Conservation (phyloP, 129 eudicot species). For the Logfia minima region DNA sequence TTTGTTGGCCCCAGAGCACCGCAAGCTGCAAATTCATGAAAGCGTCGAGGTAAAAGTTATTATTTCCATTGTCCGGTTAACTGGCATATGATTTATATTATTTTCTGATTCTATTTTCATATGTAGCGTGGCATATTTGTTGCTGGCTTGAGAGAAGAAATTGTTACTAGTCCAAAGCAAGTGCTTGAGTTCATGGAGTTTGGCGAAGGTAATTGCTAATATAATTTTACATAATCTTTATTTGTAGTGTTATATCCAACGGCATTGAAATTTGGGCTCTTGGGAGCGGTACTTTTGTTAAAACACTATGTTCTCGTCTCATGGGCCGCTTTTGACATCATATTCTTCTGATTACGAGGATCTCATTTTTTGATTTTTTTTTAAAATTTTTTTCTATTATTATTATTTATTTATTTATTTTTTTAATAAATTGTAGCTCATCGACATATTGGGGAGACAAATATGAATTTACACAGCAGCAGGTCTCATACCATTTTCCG, state of each 20-base stretch:
- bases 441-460: slow-evolving; percentile 98
- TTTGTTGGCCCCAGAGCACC: slow-evolving; percentile 85
- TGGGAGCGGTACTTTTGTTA: neutral
- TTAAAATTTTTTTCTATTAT: too few species aligned
- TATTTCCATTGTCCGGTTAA: neutral
- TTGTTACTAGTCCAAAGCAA: slow-evolving; percentile 87
- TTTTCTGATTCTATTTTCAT: slow-evolving; percentile 3
- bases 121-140: slow-evolving; percentile 92
- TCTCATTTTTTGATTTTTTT: neutral
- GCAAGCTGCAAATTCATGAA: slow-evolving; percentile 90
- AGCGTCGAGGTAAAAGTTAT: slow-evolving; percentile 66
- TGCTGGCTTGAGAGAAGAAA: slow-evolving; percentile 93
- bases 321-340: neutral
- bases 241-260: neutral
- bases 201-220: slow-evolving; percentile 71
- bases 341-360: neutral
- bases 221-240: neutral
- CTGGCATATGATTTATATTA: neutral
- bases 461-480: slow-evolving; percentile 94
- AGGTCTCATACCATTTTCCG: slow-evolving; percentile 97
- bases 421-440: slow-evolving; percentile 57
- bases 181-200: slow-evolving; percentile 85
- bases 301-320: neutral
- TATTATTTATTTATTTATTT: too few species aligned
- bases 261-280: neutral